Evolutionary conservation across 345 rosid species (phyloP).

Genomic region (Gossypium herbaceum): DNA sequence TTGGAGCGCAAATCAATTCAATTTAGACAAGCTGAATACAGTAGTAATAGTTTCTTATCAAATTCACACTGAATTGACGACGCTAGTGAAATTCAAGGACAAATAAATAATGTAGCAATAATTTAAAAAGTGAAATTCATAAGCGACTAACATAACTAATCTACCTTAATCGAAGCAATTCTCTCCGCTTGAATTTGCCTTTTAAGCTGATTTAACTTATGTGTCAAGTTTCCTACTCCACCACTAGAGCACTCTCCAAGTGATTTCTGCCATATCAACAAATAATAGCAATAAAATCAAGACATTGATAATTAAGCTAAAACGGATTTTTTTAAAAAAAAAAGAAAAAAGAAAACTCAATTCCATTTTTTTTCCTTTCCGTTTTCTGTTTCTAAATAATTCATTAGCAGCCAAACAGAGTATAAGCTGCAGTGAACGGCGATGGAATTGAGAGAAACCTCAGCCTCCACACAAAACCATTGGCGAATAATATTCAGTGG

Average conservation of each 20-base stretch:
- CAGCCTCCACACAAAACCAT: background rate
- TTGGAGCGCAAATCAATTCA: background rate
- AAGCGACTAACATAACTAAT: constrained; percentile 1
- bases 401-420: constrained; percentile 14
- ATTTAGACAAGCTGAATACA: background rate
- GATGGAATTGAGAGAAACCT: background rate
- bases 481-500: background rate
- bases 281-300: background rate
- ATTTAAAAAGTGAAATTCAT: background rate
- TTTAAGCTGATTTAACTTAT: constrained; percentile 64
- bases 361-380: background rate
- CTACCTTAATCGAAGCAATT: constrained; percentile 54
- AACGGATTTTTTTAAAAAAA: background rate
- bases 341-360: background rate
- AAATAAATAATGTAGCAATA: background rate
- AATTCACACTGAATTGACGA: background rate
- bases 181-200: constrained; percentile 79
- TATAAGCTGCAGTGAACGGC: background rate
- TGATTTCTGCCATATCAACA: constrained; percentile 37
- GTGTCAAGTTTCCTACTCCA: constrained; percentile 49
- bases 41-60: background rate
- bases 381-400: background rate
- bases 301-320: constrained; percentile 8
- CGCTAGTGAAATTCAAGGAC: background rate
- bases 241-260: constrained; percentile 45